Evolutionary conservation across 2,329 filamentous ascomycete genomes (phyloP), one percentile per base, ranked within the genome.

Genomic region (Lachnellula subtilissima): DNA sequence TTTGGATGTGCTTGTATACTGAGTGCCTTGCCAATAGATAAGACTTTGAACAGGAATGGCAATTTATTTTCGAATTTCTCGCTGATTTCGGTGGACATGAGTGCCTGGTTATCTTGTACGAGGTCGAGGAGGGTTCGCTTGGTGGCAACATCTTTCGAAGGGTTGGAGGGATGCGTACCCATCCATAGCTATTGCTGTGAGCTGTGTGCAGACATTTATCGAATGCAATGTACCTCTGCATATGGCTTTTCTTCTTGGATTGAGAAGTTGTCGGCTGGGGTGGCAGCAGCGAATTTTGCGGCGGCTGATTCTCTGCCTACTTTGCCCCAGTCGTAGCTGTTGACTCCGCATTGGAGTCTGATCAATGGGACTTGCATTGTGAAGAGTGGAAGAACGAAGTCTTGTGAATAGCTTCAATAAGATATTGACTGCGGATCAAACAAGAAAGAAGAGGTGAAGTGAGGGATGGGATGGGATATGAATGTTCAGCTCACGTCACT

Each of bases 281-380:
- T 97, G 17, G 92, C 91, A 48, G 91, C 86, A 40, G 92, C 93
- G 72, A 89, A 97, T 66, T 86, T 88, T 62, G 94, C 94, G 50
- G 92, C 94, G 14, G 92, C 89, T 48, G 93, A 97, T 56, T 88
- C 82, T 60, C 83, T 82, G 67, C 94, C 94, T 69, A 91, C 82
- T 79, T 99, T 99, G 64, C 93, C 94, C 94, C 94, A 99, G 77
- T 97, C 94, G 72, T 99, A 99, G 74, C 92, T 97, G 75, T 97
- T 97, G 70, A 96, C 91, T 69, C 93, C 94, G 76, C 89, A 92
- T 73, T 89, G 86, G 63, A 97, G 84, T 65, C 91, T 85, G 71
- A 96, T 81, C 52, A 97, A 77, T 68, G 93, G 92, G 59, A 94
- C 84, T 61, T 69, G 66, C 67, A 70, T 70, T n/a, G 32, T 59